These are phyloP conservation scores for Phaseolus lunatus DNA, from an alignment of 306 rosid species.

Conservation along the genomic window DNA sequence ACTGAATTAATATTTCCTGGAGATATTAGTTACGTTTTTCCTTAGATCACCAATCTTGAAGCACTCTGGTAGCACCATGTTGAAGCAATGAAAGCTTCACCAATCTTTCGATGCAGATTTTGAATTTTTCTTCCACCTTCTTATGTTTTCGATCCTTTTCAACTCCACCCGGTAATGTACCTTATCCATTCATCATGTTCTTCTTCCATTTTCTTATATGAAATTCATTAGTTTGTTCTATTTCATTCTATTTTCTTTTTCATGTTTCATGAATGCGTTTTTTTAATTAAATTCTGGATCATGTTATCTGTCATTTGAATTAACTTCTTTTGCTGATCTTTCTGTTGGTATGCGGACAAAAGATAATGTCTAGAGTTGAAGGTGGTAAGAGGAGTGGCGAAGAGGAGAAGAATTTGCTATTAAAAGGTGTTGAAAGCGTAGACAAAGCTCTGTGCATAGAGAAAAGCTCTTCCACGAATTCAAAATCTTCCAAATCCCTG, in stretches of 20 bases:
- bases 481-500: too few species aligned
- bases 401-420: too few species aligned
- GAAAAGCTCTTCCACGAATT: too few species aligned
- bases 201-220: background rate
- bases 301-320: constrained; percentile 32
- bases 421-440: too few species aligned
- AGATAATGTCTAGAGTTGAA: constrained; percentile 62
- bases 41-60: too few species aligned
- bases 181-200: background rate
- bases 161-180: constrained; percentile 56
- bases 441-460: too few species aligned
- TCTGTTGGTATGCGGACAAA: constrained; percentile 10
- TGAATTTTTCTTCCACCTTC: constrained; percentile 39
- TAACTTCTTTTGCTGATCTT: background rate
- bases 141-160: constrained; percentile 41
- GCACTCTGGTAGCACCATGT: too few species aligned
- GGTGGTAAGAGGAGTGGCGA: too few species aligned
- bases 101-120: background rate
- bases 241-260: background rate
- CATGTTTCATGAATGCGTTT: too few species aligned
- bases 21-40: too few species aligned
- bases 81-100: too few species aligned
- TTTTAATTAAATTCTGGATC: background rate
- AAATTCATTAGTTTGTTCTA: constrained; percentile 18
- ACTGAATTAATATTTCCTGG: too few species aligned